Percentiles rank a stretch among this genome's conserved stretches.
phyloP scores from a whole-genome alignment of 2,329 filamentous ascomycete genomes.

The Cytospora paraplurivora region DNA sequence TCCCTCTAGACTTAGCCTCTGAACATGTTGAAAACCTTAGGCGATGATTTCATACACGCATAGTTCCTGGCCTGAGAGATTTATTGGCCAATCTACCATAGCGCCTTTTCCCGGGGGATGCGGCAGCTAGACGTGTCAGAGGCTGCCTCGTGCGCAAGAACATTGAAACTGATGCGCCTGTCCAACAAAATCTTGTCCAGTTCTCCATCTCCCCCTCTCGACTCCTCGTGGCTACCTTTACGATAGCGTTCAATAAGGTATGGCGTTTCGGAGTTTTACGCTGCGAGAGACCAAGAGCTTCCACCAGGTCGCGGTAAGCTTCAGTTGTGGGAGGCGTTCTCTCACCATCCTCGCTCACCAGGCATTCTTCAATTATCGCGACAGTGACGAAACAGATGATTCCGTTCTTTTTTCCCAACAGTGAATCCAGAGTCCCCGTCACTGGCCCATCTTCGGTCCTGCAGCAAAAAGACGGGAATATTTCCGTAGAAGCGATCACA shows the following conservation, averaged over 20 bases:
- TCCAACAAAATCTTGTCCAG: conserved; percentile 1
- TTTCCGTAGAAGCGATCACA: background rate
- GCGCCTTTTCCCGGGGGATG: background rate
- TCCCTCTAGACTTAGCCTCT: no score
- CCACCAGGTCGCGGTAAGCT: background rate
- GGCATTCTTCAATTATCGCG: conserved; percentile 4
- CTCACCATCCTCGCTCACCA: background rate
- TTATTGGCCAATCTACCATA: background rate
- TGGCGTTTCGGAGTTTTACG: background rate
- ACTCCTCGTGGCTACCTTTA: background rate
- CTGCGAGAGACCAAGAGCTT: background rate
- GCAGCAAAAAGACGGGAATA: background rate
- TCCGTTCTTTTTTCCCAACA: background rate
- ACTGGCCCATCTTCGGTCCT: background rate
- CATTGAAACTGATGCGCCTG: conserved; percentile 3
- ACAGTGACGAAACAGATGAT: background rate
- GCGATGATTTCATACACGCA: no score
- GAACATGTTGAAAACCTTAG: no score
- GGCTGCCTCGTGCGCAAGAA: background rate
- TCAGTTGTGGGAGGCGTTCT: background rate
- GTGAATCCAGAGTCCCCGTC: background rate
- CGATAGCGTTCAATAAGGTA: background rate
- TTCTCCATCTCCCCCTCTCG: background rate
- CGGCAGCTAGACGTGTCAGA: background rate
- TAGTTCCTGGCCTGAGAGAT: no score